Percentiles rank a stretch among this genome's conserved stretches.
phyloP scores from a whole-genome alignment of 1,139 yeast species.

The Pichia sp. region DNA sequence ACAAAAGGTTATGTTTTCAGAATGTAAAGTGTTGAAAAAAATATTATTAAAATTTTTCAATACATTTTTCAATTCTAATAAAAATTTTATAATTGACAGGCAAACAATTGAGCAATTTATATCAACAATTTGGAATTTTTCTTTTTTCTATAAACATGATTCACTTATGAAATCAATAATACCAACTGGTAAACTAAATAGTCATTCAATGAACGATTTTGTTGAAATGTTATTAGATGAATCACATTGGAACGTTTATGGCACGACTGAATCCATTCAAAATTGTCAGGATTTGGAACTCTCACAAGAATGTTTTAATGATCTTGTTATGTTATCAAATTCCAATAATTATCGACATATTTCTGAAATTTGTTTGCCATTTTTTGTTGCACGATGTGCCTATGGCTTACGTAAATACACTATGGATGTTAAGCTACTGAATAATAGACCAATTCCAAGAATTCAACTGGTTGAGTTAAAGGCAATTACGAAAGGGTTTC shows the following conservation, averaged over 20 bases:
- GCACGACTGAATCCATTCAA: slow-evolving; percentile 40
- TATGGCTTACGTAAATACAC: slow-evolving; percentile 46
- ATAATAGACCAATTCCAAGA: slow-evolving; percentile 47
- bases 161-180: slow-evolving; percentile 31
- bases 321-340: slow-evolving; percentile 35
- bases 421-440: slow-evolving; percentile 45
- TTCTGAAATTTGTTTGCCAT: slow-evolving; percentile 31
- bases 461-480: slow-evolving; percentile 45
- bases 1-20: slow-evolving; percentile 47
- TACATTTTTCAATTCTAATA: slow-evolving; percentile 13
- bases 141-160: slow-evolving; percentile 46
- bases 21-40: slow-evolving; percentile 39
- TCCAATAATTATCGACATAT: slow-evolving; percentile 22
- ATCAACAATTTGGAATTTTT: slow-evolving; percentile 39
- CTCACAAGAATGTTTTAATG: slow-evolving; percentile 43
- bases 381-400: slow-evolving; percentile 42
- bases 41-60: slow-evolving; percentile 38
- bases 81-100: slow-evolving; percentile 1
- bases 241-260: slow-evolving; percentile 36
- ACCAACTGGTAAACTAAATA: slow-evolving; percentile 26
- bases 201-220: not conserved
- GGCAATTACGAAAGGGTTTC: slow-evolving; percentile 30
- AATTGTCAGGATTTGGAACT: slow-evolving; percentile 35
- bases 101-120: slow-evolving; percentile 38
- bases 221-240: slow-evolving; percentile 26